phyloP scores from a whole-genome alignment of 192 early-diverging fungal genomes.

The Dissophora globulifera region DNA sequence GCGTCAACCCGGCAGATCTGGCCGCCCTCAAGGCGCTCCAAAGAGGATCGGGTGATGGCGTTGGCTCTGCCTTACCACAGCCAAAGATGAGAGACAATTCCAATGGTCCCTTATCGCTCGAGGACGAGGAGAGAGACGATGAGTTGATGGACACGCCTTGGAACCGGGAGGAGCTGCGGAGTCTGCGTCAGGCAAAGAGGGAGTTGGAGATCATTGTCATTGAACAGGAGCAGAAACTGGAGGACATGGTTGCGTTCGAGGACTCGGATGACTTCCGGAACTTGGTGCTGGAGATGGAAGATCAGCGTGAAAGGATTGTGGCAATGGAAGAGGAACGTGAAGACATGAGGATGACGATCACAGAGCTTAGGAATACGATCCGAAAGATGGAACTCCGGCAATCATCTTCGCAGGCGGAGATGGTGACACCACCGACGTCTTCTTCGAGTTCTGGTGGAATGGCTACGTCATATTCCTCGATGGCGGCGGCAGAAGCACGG shows the following conservation, averaged over 20 bases:
- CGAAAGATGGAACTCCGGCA: constrained; percentile 15
- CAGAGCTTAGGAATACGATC: constrained; percentile 26
- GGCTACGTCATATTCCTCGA: neutral
- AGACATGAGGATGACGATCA: constrained; percentile 2
- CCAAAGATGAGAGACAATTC: neutral
- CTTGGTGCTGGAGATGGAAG: constrained; percentile 36
- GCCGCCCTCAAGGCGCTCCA: constrained; percentile 15
- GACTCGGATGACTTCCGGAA: constrained; percentile 43
- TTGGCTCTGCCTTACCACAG: neutral
- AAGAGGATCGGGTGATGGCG: neutral
- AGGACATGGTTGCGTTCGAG: constrained; percentile 46
- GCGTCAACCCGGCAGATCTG: constrained; percentile 10
- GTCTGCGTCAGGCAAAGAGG: constrained; percentile 53
- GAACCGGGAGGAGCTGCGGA: constrained; percentile 55
- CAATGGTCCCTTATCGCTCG: neutral
- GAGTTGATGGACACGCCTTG: constrained; percentile 45
- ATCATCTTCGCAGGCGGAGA: neutral
- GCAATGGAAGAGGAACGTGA: constrained; percentile 41
- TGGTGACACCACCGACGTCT: neutral
- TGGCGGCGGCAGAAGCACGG: constrained; percentile 7
- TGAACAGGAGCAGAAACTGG: constrained; percentile 59
- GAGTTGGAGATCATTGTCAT: constrained; percentile 64
- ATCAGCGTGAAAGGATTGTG: constrained; percentile 37
- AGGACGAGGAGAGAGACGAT: constrained; percentile 24
- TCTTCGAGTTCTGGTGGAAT: neutral